Base-by-base conservation (phyloP, 2,329 filamentous ascomycete genomes). In the Hawksworthiomyces lignivorus region DNA sequence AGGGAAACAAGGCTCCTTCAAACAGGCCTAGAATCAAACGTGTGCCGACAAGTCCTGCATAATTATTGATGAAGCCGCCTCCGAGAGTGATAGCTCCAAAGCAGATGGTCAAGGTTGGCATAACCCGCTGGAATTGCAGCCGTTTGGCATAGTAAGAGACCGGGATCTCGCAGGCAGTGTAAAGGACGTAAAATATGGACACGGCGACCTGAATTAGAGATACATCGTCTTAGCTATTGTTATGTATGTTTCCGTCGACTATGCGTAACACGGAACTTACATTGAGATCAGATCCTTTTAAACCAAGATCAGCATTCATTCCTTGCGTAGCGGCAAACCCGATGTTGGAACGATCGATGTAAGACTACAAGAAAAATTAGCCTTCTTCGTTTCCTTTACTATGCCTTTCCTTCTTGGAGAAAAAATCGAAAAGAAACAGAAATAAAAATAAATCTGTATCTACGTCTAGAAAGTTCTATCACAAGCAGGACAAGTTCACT, bases 21-120 rank as follows among this genome's bases (percentile, higher is more conserved):
- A 52, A 53, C 1, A 4, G 55, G 27, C 62, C 62, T 7, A 67
- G 55, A 33, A 64, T 51, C 39, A 61, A 57, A 5, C 62, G 54
- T n/a, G 59, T 54, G 11, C 56, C 61, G 5, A 64, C 47, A 2
- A 66, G 51, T 17, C 52, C 48, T 8, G 50, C 46, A 43, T 58
- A 64, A 24, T 42, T 55, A 20, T 60, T 53, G 24, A 59, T 57
- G 7, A 58, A 55, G 3, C 62, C 61, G 11, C 58, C 63, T 14
- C 52, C 48, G 15, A 54, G 55, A 3, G 53, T 56, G 5, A 61
- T 51, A 9, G 40, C 36, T 10, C 56, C 58, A 57, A 58, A 62
- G 9, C 60, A 45, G 10, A 50, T 45, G 15, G 57, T 54, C 10
- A 53, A 53, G 39, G 39, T 40, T 39, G 54, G 56, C 21, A 60